Conservation (phyloP, 805 yeast species). For the Metschnikowia bowlesiae region DNA sequence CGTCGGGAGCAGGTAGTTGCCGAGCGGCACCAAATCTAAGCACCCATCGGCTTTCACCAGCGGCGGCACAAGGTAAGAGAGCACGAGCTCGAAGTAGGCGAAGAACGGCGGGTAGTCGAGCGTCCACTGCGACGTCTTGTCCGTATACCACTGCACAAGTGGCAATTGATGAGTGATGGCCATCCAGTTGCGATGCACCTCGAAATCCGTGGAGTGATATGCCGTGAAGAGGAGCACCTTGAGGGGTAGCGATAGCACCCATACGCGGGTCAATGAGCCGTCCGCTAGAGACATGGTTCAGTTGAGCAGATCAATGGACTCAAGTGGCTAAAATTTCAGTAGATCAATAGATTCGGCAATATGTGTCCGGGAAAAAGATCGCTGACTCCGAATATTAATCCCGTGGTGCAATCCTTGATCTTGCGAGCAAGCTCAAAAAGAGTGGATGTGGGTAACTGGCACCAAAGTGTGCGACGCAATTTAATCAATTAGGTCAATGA, state of each 20-base stretch:
- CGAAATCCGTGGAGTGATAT: conserved; percentile 93
- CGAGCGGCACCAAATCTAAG: conserved; percentile 59
- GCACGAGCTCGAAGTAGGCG: conserved; percentile 87
- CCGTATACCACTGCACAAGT: conserved; percentile 74
- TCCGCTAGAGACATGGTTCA: conserved; percentile 1
- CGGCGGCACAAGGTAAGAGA: conserved; percentile 68
- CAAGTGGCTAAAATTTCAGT: no score
- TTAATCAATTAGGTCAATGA: no score
- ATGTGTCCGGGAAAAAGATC: no score
- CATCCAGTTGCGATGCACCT: conserved; percentile 96
- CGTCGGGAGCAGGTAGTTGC: conserved; percentile 73
- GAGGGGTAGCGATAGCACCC: conserved; percentile 33
- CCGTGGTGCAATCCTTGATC: no score
- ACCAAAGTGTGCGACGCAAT: no score
- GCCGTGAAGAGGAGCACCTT: conserved; percentile 45
- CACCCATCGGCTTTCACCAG: conserved; percentile 70
- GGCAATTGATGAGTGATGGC: conserved; percentile 83
- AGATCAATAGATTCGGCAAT: no score
- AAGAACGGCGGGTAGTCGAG: conserved; percentile 96
- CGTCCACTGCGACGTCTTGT: conserved; percentile 82
- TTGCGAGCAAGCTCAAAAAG: no score
- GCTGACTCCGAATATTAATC: no score
- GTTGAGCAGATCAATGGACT: no score
- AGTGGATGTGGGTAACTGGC: no score
- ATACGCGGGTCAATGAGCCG: conserved; percentile 25